Percentiles rank a stretch among this genome's conserved stretches.
Evolutionary conservation across 73 alveolate species (phyloP).

Genomic region (Blepharisma stoltei): DNA sequence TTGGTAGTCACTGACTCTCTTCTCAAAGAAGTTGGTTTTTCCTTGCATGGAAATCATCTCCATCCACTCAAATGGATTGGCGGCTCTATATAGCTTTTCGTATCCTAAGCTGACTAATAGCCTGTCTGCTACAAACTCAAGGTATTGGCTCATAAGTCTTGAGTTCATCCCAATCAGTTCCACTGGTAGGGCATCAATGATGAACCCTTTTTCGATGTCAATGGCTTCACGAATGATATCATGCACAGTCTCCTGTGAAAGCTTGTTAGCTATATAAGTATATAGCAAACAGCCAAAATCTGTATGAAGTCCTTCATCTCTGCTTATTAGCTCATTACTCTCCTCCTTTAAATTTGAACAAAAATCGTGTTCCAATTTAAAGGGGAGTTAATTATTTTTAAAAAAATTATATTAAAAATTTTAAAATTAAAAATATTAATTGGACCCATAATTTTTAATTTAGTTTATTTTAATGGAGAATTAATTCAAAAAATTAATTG

Average conservation of each 20-base stretch:
- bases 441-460: not conserved
- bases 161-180: constrained; percentile 86
- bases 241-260: constrained; percentile 71
- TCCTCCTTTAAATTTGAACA: too few species aligned
- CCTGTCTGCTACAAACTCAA: constrained; percentile 92
- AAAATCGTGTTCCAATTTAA: too few species aligned
- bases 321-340: constrained; percentile 77
- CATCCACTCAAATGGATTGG: constrained; percentile 98
- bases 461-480: not conserved
- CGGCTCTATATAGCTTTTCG: constrained; percentile 63
- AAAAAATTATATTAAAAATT: not conserved
- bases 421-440: not conserved
- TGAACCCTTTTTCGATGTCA: constrained; percentile 86
- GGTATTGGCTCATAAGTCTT: constrained; percentile 78
- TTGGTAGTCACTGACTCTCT: constrained; percentile 78
- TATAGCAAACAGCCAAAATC: constrained; percentile 94
- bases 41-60: constrained; percentile 92
- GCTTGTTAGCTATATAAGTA: constrained; percentile 68
- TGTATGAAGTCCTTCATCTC: constrained; percentile 97
- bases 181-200: constrained; percentile 73
- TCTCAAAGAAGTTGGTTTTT: constrained; percentile 94
- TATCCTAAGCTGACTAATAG: constrained; percentile 76
- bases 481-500: too few species aligned
- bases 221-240: constrained; percentile 85
- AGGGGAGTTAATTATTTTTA: too few species aligned